phyloP scores from a whole-genome alignment of 2,329 filamentous ascomycete genomes.

The Sporothrix brasiliensis region DNA sequence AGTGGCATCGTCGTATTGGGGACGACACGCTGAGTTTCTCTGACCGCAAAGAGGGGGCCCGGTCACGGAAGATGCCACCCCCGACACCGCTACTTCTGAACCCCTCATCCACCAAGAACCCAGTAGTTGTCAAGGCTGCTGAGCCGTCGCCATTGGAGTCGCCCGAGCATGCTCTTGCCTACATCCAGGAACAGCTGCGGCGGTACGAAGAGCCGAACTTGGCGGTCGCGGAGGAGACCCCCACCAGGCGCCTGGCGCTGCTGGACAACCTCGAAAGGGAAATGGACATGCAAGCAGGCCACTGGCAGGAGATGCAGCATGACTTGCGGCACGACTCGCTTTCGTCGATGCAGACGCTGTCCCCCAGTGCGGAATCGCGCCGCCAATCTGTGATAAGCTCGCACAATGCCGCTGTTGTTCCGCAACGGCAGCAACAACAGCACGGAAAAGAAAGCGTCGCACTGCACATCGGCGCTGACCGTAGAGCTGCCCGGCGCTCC shows the following conservation, averaged over 20 bases:
- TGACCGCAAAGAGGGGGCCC: constrained; percentile 50
- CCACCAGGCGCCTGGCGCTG: constrained; percentile 52
- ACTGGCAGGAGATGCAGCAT: constrained; percentile 62
- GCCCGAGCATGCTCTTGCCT: constrained; percentile 52
- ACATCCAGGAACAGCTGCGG: constrained; percentile 57
- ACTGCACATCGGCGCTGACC: constrained; percentile 44
- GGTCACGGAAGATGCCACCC: constrained; percentile 57
- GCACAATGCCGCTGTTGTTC: constrained; percentile 22
- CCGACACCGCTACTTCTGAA: constrained; percentile 59
- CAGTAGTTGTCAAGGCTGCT: constrained; percentile 50
- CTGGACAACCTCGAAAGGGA: constrained; percentile 64
- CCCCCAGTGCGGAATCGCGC: constrained; percentile 43
- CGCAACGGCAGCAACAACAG: constrained; percentile 37
- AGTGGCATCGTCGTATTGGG: constrained; percentile 62
- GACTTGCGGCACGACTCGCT: constrained; percentile 56
- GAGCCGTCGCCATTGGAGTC: constrained; percentile 59
- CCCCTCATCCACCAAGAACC: constrained; percentile 46
- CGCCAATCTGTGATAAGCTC: constrained; percentile 39
- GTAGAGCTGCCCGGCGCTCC: constrained; percentile 46
- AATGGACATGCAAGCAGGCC: constrained; percentile 62
- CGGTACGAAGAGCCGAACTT: constrained; percentile 50
- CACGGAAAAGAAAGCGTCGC: constrained; percentile 36
- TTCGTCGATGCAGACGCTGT: constrained; percentile 49
- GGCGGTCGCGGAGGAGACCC: constrained; percentile 42
- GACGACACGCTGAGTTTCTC: constrained; percentile 64